Conservation (phyloP, 345 rosid genomes). For the Sisymbrium irio region DNA sequence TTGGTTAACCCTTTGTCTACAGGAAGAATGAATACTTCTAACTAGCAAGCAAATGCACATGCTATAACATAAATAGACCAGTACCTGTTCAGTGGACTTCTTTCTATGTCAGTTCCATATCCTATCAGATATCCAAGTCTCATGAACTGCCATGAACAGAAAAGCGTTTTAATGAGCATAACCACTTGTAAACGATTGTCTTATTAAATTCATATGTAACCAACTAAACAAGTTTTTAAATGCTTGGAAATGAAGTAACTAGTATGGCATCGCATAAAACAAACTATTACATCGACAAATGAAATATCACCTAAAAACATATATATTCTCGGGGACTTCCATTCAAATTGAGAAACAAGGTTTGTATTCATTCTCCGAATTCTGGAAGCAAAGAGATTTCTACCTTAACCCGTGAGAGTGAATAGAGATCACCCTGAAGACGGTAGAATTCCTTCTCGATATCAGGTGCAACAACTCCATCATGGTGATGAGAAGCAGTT, state of each 20-base stretch:
- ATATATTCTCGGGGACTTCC: background rate
- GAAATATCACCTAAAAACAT: slow-evolving; percentile 9
- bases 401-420: slow-evolving; percentile 89
- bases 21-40: background rate
- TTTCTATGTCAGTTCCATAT: slow-evolving; percentile 81
- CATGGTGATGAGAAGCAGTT: slow-evolving; percentile 64
- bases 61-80: background rate
- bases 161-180: slow-evolving; percentile 24
- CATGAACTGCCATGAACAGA: slow-evolving; percentile 71
- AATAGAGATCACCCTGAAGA: slow-evolving; percentile 92
- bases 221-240: background rate
- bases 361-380: background rate
- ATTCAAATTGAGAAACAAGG: slow-evolving; percentile 10
- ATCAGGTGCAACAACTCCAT: slow-evolving; percentile 64
- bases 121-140: slow-evolving; percentile 94
- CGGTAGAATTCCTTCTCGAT: slow-evolving; percentile 91
- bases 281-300: slow-evolving; percentile 6
- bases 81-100: slow-evolving; percentile 95
- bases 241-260: slow-evolving; percentile 1
- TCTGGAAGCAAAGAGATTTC: slow-evolving; percentile 15
- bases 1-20: background rate
- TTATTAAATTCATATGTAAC: background rate
- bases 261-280: slow-evolving; percentile 9
- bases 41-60: background rate
- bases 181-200: background rate